phyloP scores from a whole-genome alignment of 2,329 filamentous ascomycete species.

The Cordyceps fumosorosea region DNA sequence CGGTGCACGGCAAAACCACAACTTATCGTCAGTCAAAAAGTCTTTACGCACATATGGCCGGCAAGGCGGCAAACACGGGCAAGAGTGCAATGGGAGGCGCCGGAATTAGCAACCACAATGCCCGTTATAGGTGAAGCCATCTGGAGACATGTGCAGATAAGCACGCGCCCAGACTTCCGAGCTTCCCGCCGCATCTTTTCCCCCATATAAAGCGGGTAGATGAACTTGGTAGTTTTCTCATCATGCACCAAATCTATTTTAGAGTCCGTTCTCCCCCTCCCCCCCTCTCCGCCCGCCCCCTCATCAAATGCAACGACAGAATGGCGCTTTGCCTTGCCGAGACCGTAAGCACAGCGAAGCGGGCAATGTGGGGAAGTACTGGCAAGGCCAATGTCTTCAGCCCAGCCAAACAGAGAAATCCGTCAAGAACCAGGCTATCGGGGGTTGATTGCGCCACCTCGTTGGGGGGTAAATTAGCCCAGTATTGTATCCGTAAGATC shows the following conservation, averaged over 20 bases:
- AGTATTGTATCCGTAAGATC: neutral
- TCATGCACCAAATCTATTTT: neutral
- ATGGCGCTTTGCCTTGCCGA: neutral
- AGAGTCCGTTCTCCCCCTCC: neutral
- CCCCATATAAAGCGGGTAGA: neutral
- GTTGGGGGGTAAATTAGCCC: neutral
- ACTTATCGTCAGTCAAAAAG: no score
- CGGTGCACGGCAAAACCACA: no score
- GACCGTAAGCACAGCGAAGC: constrained; percentile 10
- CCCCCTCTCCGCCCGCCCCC: neutral
- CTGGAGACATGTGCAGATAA: neutral
- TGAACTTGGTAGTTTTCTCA: neutral
- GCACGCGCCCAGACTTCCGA: neutral
- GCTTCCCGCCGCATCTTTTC: neutral
- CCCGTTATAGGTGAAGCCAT: neutral
- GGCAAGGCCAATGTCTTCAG: neutral
- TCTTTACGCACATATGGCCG: no score
- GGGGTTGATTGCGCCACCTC: constrained; percentile 1
- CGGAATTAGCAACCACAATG: neutral
- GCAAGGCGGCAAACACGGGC: neutral
- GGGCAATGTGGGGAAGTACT: neutral
- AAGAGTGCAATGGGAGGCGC: neutral
- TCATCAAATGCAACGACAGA: constrained; percentile 2
- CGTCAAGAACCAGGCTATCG: neutral
- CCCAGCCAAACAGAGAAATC: neutral